Percentiles rank a stretch among this genome's conserved stretches.
Conservation (phyloP, 1,284 basidiomycete species). For the Heliocybe sulcata region DNA sequence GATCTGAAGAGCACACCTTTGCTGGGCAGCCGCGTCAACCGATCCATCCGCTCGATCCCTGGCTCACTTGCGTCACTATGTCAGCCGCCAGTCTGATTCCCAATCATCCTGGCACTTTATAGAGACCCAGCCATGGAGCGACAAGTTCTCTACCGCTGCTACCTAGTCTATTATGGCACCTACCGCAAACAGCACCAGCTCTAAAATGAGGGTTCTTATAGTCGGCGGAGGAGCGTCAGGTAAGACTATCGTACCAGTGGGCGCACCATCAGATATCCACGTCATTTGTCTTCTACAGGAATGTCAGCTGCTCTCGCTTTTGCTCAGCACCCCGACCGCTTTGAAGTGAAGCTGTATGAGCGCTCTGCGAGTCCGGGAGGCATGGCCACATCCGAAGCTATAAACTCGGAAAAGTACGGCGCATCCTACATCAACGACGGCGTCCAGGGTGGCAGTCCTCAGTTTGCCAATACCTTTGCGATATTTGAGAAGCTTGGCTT, state of each 20-base stretch:
- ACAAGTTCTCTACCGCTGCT: no score
- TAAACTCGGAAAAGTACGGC: conserved; percentile 41
- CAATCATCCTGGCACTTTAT: no score
- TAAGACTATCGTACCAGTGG: not conserved
- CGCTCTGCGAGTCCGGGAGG: conserved; percentile 45
- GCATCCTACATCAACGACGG: conserved; percentile 54
- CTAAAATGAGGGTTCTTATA: not conserved
- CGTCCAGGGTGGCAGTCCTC: conserved; percentile 48
- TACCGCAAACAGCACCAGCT: no score
- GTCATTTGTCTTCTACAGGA: conserved; percentile 21
- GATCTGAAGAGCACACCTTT: no score
- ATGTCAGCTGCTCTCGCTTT: conserved; percentile 52
- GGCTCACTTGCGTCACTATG: no score
- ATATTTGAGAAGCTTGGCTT: conserved; percentile 51
- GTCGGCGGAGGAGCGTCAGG: not conserved
- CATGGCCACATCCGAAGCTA: conserved; percentile 52
- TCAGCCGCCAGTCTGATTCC: no score
- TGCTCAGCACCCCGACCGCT: conserved; percentile 45
- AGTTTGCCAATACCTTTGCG: conserved; percentile 51
- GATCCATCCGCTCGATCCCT: no score
- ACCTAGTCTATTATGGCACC: no score
- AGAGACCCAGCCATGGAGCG: no score
- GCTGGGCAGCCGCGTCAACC: no score
- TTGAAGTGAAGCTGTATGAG: conserved; percentile 48
- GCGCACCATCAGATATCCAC: not conserved